Percentiles rank a stretch among this genome's conserved stretches.
phyloP scores from a whole-genome alignment of 495 filamentous ascomycete genomes.

The Peziza echinospora region DNA sequence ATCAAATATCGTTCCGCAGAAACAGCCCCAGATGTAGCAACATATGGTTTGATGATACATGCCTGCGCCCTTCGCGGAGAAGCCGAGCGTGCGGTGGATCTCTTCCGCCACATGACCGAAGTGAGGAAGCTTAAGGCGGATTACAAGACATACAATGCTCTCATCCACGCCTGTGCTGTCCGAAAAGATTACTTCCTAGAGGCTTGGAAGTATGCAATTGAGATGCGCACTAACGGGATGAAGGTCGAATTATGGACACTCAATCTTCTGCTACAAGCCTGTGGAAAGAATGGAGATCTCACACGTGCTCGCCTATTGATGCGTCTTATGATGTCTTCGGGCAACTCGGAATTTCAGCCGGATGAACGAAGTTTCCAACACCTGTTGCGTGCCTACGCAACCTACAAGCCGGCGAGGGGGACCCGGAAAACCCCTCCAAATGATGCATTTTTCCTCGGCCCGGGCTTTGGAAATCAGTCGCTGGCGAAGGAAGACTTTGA shows the following conservation, averaged over 20 bases:
- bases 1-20: constrained; percentile 18
- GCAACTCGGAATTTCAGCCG: constrained; percentile 5
- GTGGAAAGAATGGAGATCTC: constrained; percentile 14
- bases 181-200: constrained; percentile 16
- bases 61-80: constrained; percentile 15
- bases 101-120: constrained; percentile 18
- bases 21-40: constrained; percentile 13
- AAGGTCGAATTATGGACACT: constrained; percentile 6
- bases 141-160: constrained; percentile 10
- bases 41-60: constrained; percentile 17
- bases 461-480: background rate
- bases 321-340: constrained; percentile 15
- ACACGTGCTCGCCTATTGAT: constrained; percentile 16
- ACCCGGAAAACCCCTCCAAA: background rate
- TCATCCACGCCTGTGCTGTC: constrained; percentile 19
- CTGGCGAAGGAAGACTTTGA: constrained; percentile 1
- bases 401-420: background rate
- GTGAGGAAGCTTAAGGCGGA: constrained; percentile 7
- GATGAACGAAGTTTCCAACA: constrained; percentile 15
- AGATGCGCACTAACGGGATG: constrained; percentile 13
- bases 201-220: constrained; percentile 15
- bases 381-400: constrained; percentile 16
- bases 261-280: constrained; percentile 16
- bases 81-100: constrained; percentile 14
- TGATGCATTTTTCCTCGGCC: background rate